Evolutionary conservation across 306 rosid genomes (phyloP).

Genomic region (Prunus mira): DNA sequence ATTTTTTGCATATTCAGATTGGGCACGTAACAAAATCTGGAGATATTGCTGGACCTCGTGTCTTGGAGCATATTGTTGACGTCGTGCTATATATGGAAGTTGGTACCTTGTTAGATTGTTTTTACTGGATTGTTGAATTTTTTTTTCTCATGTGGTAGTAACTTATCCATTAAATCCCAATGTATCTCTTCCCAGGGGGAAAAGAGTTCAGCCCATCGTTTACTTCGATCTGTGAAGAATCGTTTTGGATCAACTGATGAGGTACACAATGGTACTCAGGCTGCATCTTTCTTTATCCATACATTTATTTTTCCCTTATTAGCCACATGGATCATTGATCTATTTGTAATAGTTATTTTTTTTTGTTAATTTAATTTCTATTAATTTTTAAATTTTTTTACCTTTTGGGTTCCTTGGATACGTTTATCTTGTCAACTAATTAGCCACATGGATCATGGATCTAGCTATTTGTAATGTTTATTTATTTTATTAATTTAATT

Average conservation of each 20-base stretch:
- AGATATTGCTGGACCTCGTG: constrained; percentile 93
- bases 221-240: constrained; percentile 92
- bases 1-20: constrained; percentile 50
- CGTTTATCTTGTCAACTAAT: background rate
- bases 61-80: constrained; percentile 93
- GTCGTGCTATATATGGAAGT: constrained; percentile 94
- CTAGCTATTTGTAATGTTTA: background rate
- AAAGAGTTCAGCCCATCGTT: constrained; percentile 69
- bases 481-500: background rate
- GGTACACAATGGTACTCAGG: constrained; percentile 38
- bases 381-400: background rate
- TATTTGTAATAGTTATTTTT: background rate
- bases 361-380: background rate
- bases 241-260: constrained; percentile 94
- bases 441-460: background rate
- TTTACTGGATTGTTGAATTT: constrained; percentile 12
- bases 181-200: constrained; percentile 65
- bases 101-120: constrained; percentile 49
- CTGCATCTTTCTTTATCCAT: background rate
- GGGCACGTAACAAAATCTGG: constrained; percentile 93
- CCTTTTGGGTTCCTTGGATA: background rate
- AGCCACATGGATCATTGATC: background rate
- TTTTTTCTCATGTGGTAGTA: background rate
- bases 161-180: background rate
- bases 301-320: constrained; percentile 4